Evolutionary conservation across 345 rosid species (phyloP), one percentile per base, ranked within the genome.

Genomic region (Hevea brasiliensis): DNA sequence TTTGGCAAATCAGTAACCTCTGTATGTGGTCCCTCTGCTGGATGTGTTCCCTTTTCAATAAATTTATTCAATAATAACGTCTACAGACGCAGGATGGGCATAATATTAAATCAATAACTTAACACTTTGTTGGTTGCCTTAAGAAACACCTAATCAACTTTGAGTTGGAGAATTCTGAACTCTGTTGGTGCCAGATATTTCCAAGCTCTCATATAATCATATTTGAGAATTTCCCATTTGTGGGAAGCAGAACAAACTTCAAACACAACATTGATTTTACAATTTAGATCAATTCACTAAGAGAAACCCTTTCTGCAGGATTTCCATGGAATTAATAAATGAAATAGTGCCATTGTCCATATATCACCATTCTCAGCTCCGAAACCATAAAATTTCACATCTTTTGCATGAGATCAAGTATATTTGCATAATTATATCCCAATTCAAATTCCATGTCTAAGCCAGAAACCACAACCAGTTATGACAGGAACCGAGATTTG

Each of bases 371-470:
- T 48, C 18, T 48, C 10, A 45, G 15, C 37, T 20, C 68, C 56
- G 15, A 66, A 27, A 24, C 27, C 8, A 58, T 24, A 42, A 27
- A 44, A 23, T 29, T 20, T 11, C 51, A 47, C 7, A 50, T 18
- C 55, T 14, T 44, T 44, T 7, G 47, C 47, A 44, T 44, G 47
- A 7, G 10, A 1, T 41, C 48, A 41, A 23, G 20, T 13, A 21
- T 42, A 13, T 37, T 37, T 62, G 23, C 67, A 37, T 13, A 20
- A 54, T 29, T 67, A 4, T 8, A 74, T 20, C 7, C 3, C 24
- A 56, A 32, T 4, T 74, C 32, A 65, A 58, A 67, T 66, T 74
- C 72, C 56, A 57, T 5, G 18, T n/a, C 20, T 13, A 2, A 15
- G 47, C 51, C 57, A 64, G 17, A 73, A 64, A 54, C 55, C 61